A percentile compares a stretch with the other conserved stretches of the same genome.
phyloP scores from a whole-genome alignment of 306 rosid genomes.

The Heteromeles arbutifolia region DNA sequence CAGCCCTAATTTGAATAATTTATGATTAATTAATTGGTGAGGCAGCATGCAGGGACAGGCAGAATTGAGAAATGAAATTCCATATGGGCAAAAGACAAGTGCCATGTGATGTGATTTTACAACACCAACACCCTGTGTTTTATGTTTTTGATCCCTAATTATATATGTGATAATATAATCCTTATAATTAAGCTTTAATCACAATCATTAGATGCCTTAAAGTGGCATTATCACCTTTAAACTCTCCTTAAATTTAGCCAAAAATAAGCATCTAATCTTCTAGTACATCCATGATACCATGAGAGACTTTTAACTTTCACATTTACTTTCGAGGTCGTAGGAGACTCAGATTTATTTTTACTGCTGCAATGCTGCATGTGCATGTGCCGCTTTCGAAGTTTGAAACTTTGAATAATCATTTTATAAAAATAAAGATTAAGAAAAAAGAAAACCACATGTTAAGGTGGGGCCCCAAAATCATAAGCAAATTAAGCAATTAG shows the following conservation, averaged over 20 bases:
- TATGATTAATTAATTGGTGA: background rate
- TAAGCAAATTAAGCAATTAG: background rate
- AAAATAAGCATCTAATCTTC: background rate
- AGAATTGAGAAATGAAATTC: background rate
- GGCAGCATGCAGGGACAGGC: background rate
- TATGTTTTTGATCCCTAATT: background rate
- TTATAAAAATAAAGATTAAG: too few species aligned
- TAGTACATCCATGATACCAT: background rate
- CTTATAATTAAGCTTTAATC: background rate
- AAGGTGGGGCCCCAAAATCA: background rate
- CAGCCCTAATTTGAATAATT: background rate
- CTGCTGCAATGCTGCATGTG: background rate
- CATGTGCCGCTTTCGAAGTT: background rate
- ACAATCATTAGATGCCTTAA: background rate
- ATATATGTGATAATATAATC: background rate
- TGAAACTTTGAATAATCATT: background rate
- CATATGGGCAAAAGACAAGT: conserved; percentile 3
- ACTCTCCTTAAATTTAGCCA: background rate
- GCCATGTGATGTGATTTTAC: conserved; percentile 3
- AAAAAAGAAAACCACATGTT: background rate
- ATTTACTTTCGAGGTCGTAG: background rate
- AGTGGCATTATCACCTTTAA: too few species aligned
- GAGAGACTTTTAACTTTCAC: background rate
- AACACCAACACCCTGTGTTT: conserved; percentile 1
- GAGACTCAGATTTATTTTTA: background rate